These are phyloP conservation scores for Penicillium argentinense DNA, from an alignment of 495 filamentous ascomycete species.

Conservation along the genomic window DNA sequence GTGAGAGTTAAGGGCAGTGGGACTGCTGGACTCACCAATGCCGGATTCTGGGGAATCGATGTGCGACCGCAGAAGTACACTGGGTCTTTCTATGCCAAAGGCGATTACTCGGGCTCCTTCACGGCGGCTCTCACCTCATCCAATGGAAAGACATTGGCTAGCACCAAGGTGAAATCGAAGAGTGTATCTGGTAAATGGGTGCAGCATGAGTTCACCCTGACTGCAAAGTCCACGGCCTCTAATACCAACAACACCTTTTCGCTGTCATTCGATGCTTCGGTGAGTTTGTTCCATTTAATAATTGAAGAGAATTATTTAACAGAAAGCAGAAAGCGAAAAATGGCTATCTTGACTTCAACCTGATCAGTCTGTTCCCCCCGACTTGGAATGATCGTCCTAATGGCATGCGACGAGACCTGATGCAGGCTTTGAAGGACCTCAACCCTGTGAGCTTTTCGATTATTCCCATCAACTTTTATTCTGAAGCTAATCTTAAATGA, in stretches of 20 bases:
- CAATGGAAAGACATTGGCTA: conserved; percentile 32
- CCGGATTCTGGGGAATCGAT: conserved; percentile 64
- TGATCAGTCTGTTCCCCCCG: conserved; percentile 68
- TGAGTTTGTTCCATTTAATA: conserved; percentile 4
- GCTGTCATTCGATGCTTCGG: conserved; percentile 56
- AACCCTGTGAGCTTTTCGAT: conserved; percentile 17
- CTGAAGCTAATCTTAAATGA: conserved; percentile 8
- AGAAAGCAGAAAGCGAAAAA: conserved; percentile 33
- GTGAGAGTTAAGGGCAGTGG: conserved; percentile 53
- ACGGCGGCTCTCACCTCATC: conserved; percentile 30
- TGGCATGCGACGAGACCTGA: conserved; percentile 60
- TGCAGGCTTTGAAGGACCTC: conserved; percentile 55
- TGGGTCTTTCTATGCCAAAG: conserved; percentile 59
- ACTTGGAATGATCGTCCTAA: conserved; percentile 60
- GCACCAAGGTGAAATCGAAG: conserved; percentile 23
- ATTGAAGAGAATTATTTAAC: neutral
- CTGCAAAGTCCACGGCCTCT: conserved; percentile 42
- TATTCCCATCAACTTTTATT: neutral
- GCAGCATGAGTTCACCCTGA: conserved; percentile 37
- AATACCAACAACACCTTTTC: conserved; percentile 65
- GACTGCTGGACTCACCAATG: conserved; percentile 55
- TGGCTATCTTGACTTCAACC: conserved; percentile 60
- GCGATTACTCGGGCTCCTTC: conserved; percentile 32
- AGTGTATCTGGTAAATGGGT: conserved; percentile 27
- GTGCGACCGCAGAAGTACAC: conserved; percentile 52